Evolutionary conservation across 1,139 yeast genomes (phyloP).

Genomic region (Arxiozyma bovina): DNA sequence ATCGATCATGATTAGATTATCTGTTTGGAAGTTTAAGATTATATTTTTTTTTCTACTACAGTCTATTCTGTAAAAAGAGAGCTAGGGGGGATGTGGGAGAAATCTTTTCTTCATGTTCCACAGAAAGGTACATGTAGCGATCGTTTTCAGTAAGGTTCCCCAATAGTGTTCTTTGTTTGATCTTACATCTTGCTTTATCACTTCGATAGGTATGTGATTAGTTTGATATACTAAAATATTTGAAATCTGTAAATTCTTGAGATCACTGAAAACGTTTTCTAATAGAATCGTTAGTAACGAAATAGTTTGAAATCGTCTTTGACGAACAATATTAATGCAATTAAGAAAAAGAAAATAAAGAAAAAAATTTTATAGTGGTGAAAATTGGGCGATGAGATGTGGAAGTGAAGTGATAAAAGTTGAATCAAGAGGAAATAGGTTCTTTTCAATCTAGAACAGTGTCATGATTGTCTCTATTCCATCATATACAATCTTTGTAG

Average conservation of each 20-base stretch:
- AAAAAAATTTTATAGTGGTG: background rate
- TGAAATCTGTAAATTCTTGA: no score
- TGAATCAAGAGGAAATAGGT: background rate
- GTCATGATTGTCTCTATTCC: no score
- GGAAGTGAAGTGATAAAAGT: background rate
- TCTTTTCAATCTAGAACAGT: background rate
- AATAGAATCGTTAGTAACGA: background rate
- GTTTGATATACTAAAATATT: no score
- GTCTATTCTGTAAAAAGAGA: no score
- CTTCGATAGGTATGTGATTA: no score
- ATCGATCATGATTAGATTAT: background rate
- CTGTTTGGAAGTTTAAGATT: background rate
- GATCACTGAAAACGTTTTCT: background rate
- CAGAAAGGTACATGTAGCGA: no score
- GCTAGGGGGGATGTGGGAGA: background rate
- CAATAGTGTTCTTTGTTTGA: no score
- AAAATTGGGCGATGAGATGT: conserved; percentile 4
- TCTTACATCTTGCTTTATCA: no score
- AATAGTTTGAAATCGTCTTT: background rate
- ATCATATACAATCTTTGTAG: no score
- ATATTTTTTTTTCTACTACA: background rate
- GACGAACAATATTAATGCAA: background rate
- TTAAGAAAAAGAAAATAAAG: no score
- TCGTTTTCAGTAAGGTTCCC: no score
- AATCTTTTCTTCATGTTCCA: no score